Evolutionary conservation across 2,329 filamentous ascomycete genomes (phyloP), one percentile per base, ranked within the genome.

Genomic region (Catunica adiposa): DNA sequence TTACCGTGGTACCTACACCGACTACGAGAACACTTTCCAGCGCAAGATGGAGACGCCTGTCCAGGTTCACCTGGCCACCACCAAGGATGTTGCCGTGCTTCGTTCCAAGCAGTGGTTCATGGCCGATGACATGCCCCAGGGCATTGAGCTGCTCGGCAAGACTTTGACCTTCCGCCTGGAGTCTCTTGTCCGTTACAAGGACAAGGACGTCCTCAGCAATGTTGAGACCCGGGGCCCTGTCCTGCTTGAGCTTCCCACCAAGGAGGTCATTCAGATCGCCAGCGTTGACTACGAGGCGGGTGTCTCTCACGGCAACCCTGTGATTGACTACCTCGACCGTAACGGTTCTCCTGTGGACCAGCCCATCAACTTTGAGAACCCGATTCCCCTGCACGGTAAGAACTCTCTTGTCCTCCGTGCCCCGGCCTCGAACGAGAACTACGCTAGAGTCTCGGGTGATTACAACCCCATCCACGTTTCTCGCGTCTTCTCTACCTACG

Each of bases 381-480:
- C 92, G 15, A 98, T 98, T 62, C 92, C 92, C 40, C 78, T 98
- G 51, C 94, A 86, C 65, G 90, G 92, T 63, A 95, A 89, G 76
- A 86, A 84, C 1, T 87, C 89, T 54, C 77, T 98, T 59, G 81
- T 84, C 61, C 77, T 98, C 54, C 89, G 89, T 66, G 90, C 92
- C 5, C 92, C 92, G 56, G 84, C 89, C 17, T 95, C 89, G 56
- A 98, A 98, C 71, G 92, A 98, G 75, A 95, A 87, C 29, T 98
- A 98, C 65, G 94, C 92, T 60, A 86, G 89, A 62, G 92, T 98
- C 17, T 98, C 94, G 53, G 92, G 92, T 50, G 92, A 98, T 68
- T 98, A 89, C 78, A 98, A 98, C 71, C 92, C 92, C 23, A 98
- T 98, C 60, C 92, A 98, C 75, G 92, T 98, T 47, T 96, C 92